These are phyloP conservation scores for Ganoderma multipileum DNA, from an alignment of 1,284 basidiomycete species.

Conservation along the genomic window DNA sequence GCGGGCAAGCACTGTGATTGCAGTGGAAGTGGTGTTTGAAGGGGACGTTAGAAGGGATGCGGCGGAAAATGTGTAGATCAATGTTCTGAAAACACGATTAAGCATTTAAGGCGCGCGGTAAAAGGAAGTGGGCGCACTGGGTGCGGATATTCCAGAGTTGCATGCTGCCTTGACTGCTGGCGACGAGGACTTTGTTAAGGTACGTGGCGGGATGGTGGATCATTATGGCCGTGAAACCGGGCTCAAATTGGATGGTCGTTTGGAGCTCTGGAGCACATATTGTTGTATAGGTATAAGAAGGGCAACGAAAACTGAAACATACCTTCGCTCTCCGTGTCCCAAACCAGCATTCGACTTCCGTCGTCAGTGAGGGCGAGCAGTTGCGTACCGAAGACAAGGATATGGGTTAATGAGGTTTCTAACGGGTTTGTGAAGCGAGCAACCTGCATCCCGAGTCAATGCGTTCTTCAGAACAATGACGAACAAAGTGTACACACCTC, in stretches of 20 bases:
- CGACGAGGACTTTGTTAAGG: conserved; percentile 93
- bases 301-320: conserved; percentile 30
- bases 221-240: conserved; percentile 83
- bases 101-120: conserved; percentile 13
- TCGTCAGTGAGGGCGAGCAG: conserved; percentile 83
- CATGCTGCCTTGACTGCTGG: conserved; percentile 82
- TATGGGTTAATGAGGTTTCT: conserved; percentile 60
- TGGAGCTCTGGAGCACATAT: conserved; percentile 54
- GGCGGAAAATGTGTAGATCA: conserved; percentile 68
- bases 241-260: conserved; percentile 74
- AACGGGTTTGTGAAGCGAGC: conserved; percentile 68
- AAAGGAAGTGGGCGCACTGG: conserved; percentile 55
- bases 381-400: conserved; percentile 83
- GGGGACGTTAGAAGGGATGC: conserved; percentile 56
- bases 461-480: conserved; percentile 15
- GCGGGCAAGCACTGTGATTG: conserved; percentile 85
- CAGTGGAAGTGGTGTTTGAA: conserved; percentile 45
- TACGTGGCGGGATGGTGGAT: conserved; percentile 96
- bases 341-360: conserved; percentile 82
- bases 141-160: conserved; percentile 96
- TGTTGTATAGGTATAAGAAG: no score
- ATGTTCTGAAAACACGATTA: conserved; percentile 50
- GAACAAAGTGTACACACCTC: conserved; percentile 57
- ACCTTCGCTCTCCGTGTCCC: conserved; percentile 76
- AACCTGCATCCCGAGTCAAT: conserved; percentile 46